A percentile compares a stretch with the other conserved stretches of the same genome.
Evolutionary conservation across 768 basidiomycete genomes (phyloP).

Genomic region (Termitomyces sp.): DNA sequence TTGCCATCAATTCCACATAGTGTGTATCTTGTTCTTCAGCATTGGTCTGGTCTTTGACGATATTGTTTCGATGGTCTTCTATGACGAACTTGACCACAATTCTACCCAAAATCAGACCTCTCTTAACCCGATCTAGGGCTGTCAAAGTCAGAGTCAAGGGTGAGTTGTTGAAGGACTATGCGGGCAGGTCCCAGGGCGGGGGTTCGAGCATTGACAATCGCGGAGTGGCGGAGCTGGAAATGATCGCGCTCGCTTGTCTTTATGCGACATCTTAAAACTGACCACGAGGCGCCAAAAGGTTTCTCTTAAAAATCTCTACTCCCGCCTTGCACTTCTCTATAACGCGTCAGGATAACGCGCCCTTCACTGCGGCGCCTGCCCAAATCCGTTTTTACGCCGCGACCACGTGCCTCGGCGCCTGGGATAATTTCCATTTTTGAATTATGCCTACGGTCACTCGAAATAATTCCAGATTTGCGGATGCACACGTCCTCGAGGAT

Average conservation of each 20-base stretch:
- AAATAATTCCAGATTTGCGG: background rate
- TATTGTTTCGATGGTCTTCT: background rate
- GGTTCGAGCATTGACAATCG: background rate
- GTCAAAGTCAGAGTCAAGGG: background rate
- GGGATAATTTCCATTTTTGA: background rate
- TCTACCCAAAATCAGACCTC: background rate
- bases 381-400: background rate
- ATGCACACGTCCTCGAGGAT: background rate
- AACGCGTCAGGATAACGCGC: too few relatives aligned
- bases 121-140: background rate
- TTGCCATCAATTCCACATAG: background rate
- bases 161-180: background rate
- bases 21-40: too few relatives aligned
- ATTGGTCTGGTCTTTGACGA: too few relatives aligned
- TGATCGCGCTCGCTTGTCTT: background rate
- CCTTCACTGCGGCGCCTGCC: background rate
- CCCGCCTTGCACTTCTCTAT: too few relatives aligned
- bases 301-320: too few relatives aligned
- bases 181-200: background rate
- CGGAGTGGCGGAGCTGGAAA: background rate
- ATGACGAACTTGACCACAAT: background rate
- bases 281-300: background rate
- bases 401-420: background rate
- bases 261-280: background rate
- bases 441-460: background rate